Conservation (phyloP, 495 filamentous ascomycete genomes). For the Talaromyces proteolyticus region DNA sequence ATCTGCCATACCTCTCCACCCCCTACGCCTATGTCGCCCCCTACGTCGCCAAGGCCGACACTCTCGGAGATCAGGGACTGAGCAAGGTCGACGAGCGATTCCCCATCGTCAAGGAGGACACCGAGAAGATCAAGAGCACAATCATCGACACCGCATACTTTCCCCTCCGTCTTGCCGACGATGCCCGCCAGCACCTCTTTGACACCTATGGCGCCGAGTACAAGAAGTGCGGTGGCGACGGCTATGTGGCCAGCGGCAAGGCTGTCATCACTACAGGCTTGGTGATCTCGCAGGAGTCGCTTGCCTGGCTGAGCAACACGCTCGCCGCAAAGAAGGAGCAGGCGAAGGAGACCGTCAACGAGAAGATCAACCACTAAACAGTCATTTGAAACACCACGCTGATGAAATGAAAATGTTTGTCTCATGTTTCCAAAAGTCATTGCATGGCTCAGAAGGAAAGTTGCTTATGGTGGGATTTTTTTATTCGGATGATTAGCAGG, state of each 20-base stretch:
- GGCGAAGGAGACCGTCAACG: conserved; percentile 47
- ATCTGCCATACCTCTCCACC: conserved; percentile 69
- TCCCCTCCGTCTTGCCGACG: conserved; percentile 58
- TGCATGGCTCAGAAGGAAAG: too few species aligned
- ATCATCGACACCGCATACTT: conserved; percentile 58
- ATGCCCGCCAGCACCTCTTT: conserved; percentile 71
- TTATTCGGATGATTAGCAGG: too few species aligned
- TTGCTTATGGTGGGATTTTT: too few species aligned
- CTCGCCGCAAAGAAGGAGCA: conserved; percentile 57
- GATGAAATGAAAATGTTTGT: too few species aligned
- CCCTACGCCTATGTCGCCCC: conserved; percentile 76
- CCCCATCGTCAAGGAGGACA: conserved; percentile 85
- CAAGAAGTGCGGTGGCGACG: conserved; percentile 68
- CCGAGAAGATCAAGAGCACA: conserved; percentile 63
- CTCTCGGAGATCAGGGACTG: conserved; percentile 70
- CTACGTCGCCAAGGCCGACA: conserved; percentile 76
- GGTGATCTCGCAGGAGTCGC: conserved; percentile 61
- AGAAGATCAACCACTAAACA: conserved; percentile 43
- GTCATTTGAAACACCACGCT: too few species aligned
- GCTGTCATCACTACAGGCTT: conserved; percentile 70
- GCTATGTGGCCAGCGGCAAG: conserved; percentile 62
- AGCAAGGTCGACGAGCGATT: conserved; percentile 69
- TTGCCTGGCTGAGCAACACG: conserved; percentile 50
- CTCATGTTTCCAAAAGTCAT: too few species aligned
- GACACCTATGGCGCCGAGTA: conserved; percentile 68